Conservation (phyloP, 768 basidiomycete species). For the Leccinellum albellum region DNA sequence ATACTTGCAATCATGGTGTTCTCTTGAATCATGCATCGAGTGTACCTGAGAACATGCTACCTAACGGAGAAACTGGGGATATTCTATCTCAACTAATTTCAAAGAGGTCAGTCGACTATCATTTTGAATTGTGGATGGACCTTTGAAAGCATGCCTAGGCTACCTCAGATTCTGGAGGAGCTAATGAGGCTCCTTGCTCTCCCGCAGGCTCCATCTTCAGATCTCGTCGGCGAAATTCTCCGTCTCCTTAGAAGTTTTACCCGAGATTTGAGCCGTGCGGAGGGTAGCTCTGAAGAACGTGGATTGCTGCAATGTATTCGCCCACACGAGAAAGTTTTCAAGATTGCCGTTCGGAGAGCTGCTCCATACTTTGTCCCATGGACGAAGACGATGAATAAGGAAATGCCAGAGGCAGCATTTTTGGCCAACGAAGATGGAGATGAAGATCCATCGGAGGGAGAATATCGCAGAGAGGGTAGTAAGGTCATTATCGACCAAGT, state of each 20-base stretch:
- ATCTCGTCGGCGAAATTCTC: conserved; percentile 55
- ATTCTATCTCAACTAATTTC: conserved; percentile 62
- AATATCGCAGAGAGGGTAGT: neutral
- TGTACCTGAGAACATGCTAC: conserved; percentile 52
- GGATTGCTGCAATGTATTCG: conserved; percentile 58
- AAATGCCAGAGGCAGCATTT: conserved; percentile 25
- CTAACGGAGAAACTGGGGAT: conserved; percentile 55
- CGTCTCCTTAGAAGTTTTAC: conserved; percentile 45
- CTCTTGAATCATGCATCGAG: conserved; percentile 47
- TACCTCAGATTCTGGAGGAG: conserved; percentile 61
- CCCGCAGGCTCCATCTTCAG: conserved; percentile 51
- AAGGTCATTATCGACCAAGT: conserved; percentile 54
- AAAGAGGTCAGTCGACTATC: conserved; percentile 50
- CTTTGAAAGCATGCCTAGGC: conserved; percentile 34
- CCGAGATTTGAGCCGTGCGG: conserved; percentile 43
- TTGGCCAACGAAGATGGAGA: conserved; percentile 39
- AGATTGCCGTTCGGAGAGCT: conserved; percentile 43
- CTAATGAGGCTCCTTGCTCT: conserved; percentile 38
- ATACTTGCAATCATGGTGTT: conserved; percentile 53
- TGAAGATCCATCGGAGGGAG: neutral
- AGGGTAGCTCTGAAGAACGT: conserved; percentile 48
- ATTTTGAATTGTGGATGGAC: neutral
- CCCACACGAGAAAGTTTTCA: conserved; percentile 46
- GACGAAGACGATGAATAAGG: conserved; percentile 13
- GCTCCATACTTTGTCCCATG: conserved; percentile 60